Conservation (phyloP, 352 stramenopile genomes). For the Salisapilia sapeloensis region DNA sequence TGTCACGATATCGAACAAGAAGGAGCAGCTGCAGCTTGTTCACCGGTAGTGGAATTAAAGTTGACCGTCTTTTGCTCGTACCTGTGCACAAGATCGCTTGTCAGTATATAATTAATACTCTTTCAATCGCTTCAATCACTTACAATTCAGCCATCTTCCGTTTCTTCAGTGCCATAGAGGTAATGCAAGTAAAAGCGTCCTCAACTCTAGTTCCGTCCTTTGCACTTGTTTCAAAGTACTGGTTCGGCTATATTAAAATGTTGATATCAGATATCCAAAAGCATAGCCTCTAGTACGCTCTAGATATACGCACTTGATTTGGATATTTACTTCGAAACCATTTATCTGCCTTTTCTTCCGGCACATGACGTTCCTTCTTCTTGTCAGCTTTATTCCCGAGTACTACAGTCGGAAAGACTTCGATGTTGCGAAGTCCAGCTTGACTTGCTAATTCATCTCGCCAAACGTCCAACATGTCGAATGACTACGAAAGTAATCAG, state of each 20-base stretch:
- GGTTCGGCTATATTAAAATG: constrained; percentile 44
- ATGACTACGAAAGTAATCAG: constrained; percentile 41
- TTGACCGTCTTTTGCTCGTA: no score
- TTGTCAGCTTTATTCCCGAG: constrained; percentile 99
- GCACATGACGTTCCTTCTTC: constrained; percentile 74
- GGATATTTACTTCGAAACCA: constrained; percentile 86
- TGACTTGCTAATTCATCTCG: constrained; percentile 94
- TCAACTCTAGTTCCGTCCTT: constrained; percentile 96
- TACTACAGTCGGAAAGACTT: constrained; percentile 96
- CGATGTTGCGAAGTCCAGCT: constrained; percentile 74
- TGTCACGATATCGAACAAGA: no score
- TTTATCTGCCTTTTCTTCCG: constrained; percentile 80
- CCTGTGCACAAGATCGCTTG: no score
- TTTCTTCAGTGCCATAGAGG: constrained; percentile 79
- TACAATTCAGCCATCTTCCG: no score
- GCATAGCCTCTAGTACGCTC: neutral
- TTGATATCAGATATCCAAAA: neutral
- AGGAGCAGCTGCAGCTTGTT: no score
- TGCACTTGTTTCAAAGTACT: constrained; percentile 96
- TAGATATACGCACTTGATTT: constrained; percentile 19
- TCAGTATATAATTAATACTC: no score
- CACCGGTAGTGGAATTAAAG: no score
- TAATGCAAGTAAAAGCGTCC: constrained; percentile 89
- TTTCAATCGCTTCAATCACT: no score
- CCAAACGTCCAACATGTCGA: constrained; percentile 97